A percentile compares a stretch with the other conserved stretches of the same genome.
Evolutionary conservation across 1,284 basidiomycete species (phyloP).

Genomic region (Tremellales sp.): DNA sequence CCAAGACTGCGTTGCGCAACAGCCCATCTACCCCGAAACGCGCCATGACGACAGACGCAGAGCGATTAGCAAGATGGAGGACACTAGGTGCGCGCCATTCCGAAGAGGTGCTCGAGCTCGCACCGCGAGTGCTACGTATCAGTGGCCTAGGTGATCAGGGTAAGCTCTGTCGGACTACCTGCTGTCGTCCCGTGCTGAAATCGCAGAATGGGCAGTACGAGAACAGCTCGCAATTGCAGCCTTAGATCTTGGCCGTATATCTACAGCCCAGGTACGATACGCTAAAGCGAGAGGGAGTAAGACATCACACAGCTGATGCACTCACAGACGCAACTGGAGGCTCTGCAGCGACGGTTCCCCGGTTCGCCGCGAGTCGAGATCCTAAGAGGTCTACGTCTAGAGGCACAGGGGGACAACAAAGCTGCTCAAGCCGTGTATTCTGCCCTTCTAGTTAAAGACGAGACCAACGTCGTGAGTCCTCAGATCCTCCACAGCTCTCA

Average conservation of each 20-base stretch:
- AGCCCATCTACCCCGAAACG: too few relatives aligned
- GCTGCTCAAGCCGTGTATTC: conserved; percentile 54
- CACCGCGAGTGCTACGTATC: conserved; percentile 55
- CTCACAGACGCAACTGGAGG: conserved; percentile 61
- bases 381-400: conserved; percentile 80
- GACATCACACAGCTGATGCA: too few relatives aligned
- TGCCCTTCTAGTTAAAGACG: conserved; percentile 65
- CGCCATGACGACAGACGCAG: conserved; percentile 53
- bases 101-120: conserved; percentile 65
- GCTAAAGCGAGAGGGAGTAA: too few relatives aligned
- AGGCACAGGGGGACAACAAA: conserved; percentile 57
- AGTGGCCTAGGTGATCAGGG: conserved; percentile 35
- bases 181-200: too few relatives aligned
- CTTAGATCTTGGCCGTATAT: conserved; percentile 71
- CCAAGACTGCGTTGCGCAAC: too few relatives aligned
- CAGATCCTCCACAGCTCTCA: background rate
- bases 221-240: conserved; percentile 86
- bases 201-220: conserved; percentile 75
- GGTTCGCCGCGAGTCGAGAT: conserved; percentile 75
- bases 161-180: too few relatives aligned
- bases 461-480: conserved; percentile 67
- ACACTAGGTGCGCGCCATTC: conserved; percentile 65
- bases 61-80: conserved; percentile 65
- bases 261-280: conserved; percentile 73
- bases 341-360: conserved; percentile 69